Percentiles rank a stretch among this genome's conserved stretches.
These are phyloP conservation scores for Blumeria hordei DNA, from an alignment of 2,329 filamentous ascomycete species.

Conservation along the genomic window DNA sequence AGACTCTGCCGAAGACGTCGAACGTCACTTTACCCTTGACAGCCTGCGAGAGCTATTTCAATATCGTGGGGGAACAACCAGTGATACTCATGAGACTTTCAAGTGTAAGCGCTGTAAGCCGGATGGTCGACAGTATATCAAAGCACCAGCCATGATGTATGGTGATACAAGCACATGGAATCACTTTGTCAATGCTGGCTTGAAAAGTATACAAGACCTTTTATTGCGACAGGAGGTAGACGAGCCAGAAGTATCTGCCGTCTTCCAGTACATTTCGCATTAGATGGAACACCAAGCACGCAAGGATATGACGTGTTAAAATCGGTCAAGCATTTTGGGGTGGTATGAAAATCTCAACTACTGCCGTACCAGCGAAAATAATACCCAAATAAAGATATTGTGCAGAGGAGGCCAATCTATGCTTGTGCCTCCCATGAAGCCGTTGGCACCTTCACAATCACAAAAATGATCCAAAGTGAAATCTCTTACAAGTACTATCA, in stretches of 20 bases:
- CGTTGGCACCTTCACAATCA: too few species aligned
- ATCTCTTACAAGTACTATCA: too few species aligned
- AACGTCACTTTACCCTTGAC: constrained; percentile 85
- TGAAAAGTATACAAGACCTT: constrained; percentile 74
- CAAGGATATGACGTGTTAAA: too few species aligned
- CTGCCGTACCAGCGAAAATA: too few species aligned
- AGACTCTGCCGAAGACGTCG: constrained; percentile 87
- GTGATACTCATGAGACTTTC: constrained; percentile 95
- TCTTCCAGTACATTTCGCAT: constrained; percentile 98
- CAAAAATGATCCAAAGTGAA: too few species aligned
- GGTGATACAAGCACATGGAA: constrained; percentile 99
- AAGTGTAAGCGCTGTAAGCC: constrained; percentile 89
- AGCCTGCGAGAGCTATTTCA: constrained; percentile 83
- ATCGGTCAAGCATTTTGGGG: too few species aligned
- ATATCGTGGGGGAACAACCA: constrained; percentile 61
- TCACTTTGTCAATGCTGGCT: constrained; percentile 64
- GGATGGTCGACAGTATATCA: constrained; percentile 67
- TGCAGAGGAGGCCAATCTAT: too few species aligned
- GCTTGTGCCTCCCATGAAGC: too few species aligned
- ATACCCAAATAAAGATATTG: too few species aligned
- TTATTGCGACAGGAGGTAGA: constrained; percentile 65
- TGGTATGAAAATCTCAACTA: too few species aligned
- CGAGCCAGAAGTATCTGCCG: constrained; percentile 64
- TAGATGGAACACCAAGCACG: constrained; percentile 13
- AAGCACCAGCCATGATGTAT: constrained; percentile 85